A percentile compares a stretch with the other conserved stretches of the same genome.
Evolutionary conservation across 805 yeast genomes (phyloP).

Genomic region (Saccharomycopsis selenospora): DNA sequence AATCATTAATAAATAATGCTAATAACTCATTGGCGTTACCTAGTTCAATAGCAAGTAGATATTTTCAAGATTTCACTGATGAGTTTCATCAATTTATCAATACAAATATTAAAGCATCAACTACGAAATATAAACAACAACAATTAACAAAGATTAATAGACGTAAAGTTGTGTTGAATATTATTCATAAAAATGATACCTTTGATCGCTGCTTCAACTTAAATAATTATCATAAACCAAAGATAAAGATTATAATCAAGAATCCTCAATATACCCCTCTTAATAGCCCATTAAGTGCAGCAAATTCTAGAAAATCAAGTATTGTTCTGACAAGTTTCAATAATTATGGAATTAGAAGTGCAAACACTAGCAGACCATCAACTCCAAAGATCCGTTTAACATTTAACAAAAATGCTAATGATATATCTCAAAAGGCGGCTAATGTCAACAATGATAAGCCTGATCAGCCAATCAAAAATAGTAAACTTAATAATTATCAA

Average conservation of each 20-base stretch:
- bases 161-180: constrained; percentile 1
- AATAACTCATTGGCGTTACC: neutral
- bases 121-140: neutral
- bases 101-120: neutral
- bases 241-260: constrained; percentile 5
- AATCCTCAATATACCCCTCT: constrained; percentile 2
- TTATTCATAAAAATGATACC: constrained; percentile 11
- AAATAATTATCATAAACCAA: constrained; percentile 4
- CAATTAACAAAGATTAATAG: neutral
- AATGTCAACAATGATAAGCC: neutral
- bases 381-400: constrained; percentile 15
- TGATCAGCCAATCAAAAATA: neutral
- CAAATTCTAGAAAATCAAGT: too few relatives aligned
- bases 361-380: constrained; percentile 3
- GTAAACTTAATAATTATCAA: too few relatives aligned
- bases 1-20: neutral
- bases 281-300: too few relatives aligned
- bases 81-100: constrained; percentile 6
- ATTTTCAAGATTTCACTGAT: constrained; percentile 6
- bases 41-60: neutral
- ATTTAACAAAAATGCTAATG: constrained; percentile 2
- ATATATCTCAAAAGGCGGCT: neutral
- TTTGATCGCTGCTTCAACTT: constrained; percentile 10
- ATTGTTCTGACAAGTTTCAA: too few relatives aligned
- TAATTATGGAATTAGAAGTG: too few relatives aligned